Base-by-base conservation (phyloP, 352 stramenopile genomes). In the Pythium apleroticum region DNA sequence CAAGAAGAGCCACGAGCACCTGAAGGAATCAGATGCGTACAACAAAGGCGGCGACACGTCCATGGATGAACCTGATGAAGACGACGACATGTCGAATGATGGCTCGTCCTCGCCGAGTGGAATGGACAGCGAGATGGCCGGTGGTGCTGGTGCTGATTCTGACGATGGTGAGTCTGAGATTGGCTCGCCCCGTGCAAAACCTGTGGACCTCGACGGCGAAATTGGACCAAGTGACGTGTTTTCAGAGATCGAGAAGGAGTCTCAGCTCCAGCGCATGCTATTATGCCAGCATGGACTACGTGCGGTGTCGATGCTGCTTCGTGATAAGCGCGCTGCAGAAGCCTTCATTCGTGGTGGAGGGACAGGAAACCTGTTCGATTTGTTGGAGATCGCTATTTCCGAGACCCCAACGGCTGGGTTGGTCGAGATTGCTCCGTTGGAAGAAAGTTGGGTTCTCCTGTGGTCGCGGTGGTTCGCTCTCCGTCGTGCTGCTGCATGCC, bases 41-140 rank as follows among this genome's bases (percentile, higher is more conserved):
- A 75, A 71, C 49, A 77, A 76, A 24, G 68, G 30, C 6, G 76
- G 73, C 31, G 72, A 70, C 27, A 71, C 78, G 19, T 71, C 61
- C 1, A 71, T 66, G 57, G 84, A 86, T 41, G 84, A 92, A 31
- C 88, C 78, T 24, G 86, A 93, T 62, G 84, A 95, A 28, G 86
- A 95, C 25, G 77, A 84, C 31, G 86, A 93, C n/a, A 93, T 93
- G 81, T 93, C 86, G 19, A 91, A 95, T 62, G 86, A 93, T 71
- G 86, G 80, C 27, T 91, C 82, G 24, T 70, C 82, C 0, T 90
- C 85, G 8, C 84, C 86, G 39, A 85, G 77, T n/a, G 80, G 71
- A 11, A 80, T 91, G 73, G 86, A 95, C 64, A 92, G 76, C 48
- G 80, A 89, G 64, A 89, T 87, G 77, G 65, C 64, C 17, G 69